These are phyloP conservation scores for Takakia lepidozioides DNA, from an alignment of 225 moss, liverwort and hornwort genomes.

Conservation along the genomic window DNA sequence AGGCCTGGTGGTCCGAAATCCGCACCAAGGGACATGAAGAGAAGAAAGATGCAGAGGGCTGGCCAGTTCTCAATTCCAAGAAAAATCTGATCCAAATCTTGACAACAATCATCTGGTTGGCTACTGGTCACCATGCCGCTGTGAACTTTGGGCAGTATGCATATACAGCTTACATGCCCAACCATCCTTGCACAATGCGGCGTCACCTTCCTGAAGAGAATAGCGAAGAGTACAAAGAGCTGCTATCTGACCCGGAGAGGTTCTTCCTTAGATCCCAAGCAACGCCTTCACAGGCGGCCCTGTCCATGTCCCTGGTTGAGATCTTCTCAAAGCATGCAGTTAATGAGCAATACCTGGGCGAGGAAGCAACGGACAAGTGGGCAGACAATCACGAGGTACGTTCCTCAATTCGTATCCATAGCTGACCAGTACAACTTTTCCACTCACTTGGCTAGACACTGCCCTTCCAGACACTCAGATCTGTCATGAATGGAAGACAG, in stretches of 20 bases:
- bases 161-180: neutral
- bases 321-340: slow-evolving; percentile 5
- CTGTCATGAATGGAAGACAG: too few relatives aligned
- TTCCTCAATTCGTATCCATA: too few relatives aligned
- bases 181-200: neutral
- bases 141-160: slow-evolving; percentile 1
- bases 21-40: too few relatives aligned
- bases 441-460: too few relatives aligned
- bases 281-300: neutral
- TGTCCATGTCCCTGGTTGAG: slow-evolving; percentile 3
- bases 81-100: slow-evolving; percentile 23
- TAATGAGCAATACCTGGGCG: slow-evolving; percentile 13
- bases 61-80: slow-evolving; percentile 25
- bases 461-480: too few relatives aligned
- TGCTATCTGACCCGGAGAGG: too few relatives aligned
- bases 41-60: slow-evolving; percentile 19
- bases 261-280: too few relatives aligned
- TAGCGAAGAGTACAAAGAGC: neutral
- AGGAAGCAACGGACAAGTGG: slow-evolving; percentile 7
- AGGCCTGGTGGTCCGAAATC: slow-evolving; percentile 26
- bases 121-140: too few relatives aligned
- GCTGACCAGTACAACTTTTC: too few relatives aligned
- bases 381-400: neutral
- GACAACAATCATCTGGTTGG: too few relatives aligned
- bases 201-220: neutral